phyloP scores from a whole-genome alignment of 176 grass and related monocot genomes.

The Chloris gayana region DNA sequence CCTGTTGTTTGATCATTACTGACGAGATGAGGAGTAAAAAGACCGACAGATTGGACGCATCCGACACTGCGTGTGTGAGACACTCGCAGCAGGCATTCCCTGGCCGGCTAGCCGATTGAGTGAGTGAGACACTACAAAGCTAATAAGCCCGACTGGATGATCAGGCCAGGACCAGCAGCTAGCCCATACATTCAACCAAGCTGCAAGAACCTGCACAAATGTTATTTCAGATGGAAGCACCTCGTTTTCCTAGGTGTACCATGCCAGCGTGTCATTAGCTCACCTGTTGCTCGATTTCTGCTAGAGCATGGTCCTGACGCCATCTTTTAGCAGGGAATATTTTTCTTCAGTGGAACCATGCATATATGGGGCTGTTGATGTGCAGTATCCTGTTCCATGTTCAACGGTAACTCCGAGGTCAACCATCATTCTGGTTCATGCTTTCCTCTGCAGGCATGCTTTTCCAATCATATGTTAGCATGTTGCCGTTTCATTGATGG shows the following conservation, averaged over 20 bases:
- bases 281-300: background rate
- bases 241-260: conserved; percentile 38
- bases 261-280: conserved; percentile 37
- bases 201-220: background rate
- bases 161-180: conserved; percentile 18
- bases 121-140: conserved; percentile 8
- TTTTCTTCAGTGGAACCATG: no score
- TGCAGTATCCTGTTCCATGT: conserved; percentile 48
- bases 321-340: conserved; percentile 38
- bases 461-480: conserved; percentile 59
- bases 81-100: conserved; percentile 22
- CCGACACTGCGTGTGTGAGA: conserved; percentile 40
- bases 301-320: background rate
- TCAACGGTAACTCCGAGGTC: conserved; percentile 58
- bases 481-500: conserved; percentile 44
- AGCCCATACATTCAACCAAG: background rate
- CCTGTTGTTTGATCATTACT: conserved; percentile 14
- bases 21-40: conserved; percentile 32
- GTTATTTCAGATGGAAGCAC: background rate
- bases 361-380: conserved; percentile 18
- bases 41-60: conserved; percentile 49
- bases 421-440: conserved; percentile 52
- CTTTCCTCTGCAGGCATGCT: conserved; percentile 55
- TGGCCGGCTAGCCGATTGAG: background rate
- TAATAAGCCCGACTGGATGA: background rate